These are phyloP conservation scores for Russula virescens DNA, from an alignment of 768 basidiomycete species.

Conservation along the genomic window DNA sequence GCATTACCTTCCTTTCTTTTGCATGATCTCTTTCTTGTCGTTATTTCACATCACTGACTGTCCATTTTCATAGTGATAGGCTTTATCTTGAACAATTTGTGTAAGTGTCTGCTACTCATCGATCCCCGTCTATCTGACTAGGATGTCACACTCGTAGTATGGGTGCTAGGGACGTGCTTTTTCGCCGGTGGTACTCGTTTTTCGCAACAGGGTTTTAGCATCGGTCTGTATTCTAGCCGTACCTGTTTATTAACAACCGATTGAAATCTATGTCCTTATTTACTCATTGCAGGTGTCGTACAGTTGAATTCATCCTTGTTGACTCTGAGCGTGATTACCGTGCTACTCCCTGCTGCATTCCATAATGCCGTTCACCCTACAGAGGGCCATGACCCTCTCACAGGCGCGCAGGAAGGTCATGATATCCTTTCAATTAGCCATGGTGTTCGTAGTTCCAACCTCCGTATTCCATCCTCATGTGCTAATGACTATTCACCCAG, in stretches of 20 bases:
- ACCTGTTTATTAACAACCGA: background rate
- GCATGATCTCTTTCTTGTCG: background rate
- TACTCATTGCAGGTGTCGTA: slow-evolving; percentile 39
- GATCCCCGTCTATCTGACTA: background rate
- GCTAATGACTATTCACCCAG: slow-evolving; percentile 27
- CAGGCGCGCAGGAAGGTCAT: slow-evolving; percentile 33
- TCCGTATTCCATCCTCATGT: background rate
- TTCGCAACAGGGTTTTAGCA: slow-evolving; percentile 76
- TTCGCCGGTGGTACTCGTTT: slow-evolving; percentile 77
- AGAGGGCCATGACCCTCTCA: slow-evolving; percentile 25
- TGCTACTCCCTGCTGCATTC: slow-evolving; percentile 76
- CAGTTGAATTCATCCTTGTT: slow-evolving; percentile 73
- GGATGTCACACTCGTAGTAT: slow-evolving; percentile 43
- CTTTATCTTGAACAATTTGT: slow-evolving; percentile 42
- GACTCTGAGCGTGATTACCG: slow-evolving; percentile 72
- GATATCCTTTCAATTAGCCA: slow-evolving; percentile 47
- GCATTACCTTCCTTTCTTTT: background rate
- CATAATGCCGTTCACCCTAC: slow-evolving; percentile 43
- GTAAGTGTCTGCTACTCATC: slow-evolving; percentile 26
- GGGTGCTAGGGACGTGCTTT: slow-evolving; percentile 87
- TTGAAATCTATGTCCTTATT: background rate
- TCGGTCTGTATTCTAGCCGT: slow-evolving; percentile 44
- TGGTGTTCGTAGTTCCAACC: slow-evolving; percentile 35
- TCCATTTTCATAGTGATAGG: slow-evolving; percentile 35
- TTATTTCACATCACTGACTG: background rate